Conservation (phyloP, 192 early-diverging fungal species). For the Coemansia sp. region DNA sequence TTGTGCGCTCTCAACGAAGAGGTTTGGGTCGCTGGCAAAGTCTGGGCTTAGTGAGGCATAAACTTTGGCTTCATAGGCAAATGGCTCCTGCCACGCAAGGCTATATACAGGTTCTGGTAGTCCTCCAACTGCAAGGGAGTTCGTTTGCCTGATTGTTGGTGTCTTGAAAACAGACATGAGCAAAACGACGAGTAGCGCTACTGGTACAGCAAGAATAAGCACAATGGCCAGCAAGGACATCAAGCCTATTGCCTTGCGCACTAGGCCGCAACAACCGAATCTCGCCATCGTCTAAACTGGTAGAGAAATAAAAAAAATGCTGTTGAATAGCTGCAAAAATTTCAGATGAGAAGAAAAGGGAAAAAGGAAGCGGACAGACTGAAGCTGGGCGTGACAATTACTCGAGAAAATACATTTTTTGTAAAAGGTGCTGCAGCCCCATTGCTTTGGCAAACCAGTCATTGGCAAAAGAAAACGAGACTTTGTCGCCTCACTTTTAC, state of each 20-base stretch:
- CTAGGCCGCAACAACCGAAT: neutral
- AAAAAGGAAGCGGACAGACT: neutral
- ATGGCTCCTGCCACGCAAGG: constrained; percentile 13
- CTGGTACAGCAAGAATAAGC: neutral
- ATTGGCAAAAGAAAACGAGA: neutral
- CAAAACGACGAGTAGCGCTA: neutral
- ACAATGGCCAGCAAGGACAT: neutral
- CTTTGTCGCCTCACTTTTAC: neutral
- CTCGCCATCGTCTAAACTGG: neutral
- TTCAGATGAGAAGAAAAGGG: too few species aligned
- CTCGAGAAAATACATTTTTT: neutral
- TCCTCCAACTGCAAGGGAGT: neutral
- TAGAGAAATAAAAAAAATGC: neutral
- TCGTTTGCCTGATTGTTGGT: neutral
- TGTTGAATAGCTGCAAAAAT: too few species aligned
- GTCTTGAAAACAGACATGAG: neutral
- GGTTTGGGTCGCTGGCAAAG: neutral
- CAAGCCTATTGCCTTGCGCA: neutral
- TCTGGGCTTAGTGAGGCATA: too few species aligned
- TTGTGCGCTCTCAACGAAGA: constrained; percentile 7
- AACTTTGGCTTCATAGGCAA: constrained; percentile 17
- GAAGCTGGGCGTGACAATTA: too few species aligned
- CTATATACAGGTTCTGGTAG: neutral
- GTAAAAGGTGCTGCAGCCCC: neutral
- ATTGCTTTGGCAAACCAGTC: neutral